These are phyloP conservation scores for Cenchrus purpureus DNA, from an alignment of 176 grass and related monocot genomes.

Conservation along the genomic window DNA sequence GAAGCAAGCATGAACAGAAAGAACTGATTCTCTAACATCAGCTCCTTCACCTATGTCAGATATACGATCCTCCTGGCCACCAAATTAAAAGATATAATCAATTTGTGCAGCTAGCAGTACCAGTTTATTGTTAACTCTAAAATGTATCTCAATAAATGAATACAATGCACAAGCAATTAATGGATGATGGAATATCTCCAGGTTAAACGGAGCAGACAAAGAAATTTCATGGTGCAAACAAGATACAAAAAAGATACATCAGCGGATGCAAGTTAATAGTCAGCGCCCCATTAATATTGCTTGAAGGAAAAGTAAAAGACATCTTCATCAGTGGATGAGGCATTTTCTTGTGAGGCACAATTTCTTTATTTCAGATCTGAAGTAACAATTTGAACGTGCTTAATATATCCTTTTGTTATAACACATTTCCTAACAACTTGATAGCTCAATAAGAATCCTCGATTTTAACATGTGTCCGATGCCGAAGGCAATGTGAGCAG, in stretches of 20 bases:
- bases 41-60: slow-evolving; percentile 91
- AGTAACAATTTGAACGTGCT: neutral
- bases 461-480: slow-evolving; percentile 8
- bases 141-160: slow-evolving; percentile 7
- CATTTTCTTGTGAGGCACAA: slow-evolving; percentile 24
- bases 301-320: slow-evolving; percentile 28
- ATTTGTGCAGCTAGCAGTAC: slow-evolving; percentile 24
- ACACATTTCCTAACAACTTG: slow-evolving; percentile 28
- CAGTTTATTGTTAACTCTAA: slow-evolving; percentile 21
- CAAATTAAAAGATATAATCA: slow-evolving; percentile 49
- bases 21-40: slow-evolving; percentile 86
- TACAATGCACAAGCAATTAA: slow-evolving; percentile 11
- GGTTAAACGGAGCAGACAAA: slow-evolving; percentile 10
- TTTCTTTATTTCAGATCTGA: slow-evolving; percentile 17
- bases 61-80: slow-evolving; percentile 76
- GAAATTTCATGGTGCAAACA: slow-evolving; percentile 10
- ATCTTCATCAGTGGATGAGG: slow-evolving; percentile 16
- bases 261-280: slow-evolving; percentile 6
- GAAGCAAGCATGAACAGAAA: slow-evolving; percentile 85
- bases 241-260: slow-evolving; percentile 10
- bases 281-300: slow-evolving; percentile 25
- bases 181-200: slow-evolving; percentile 16
- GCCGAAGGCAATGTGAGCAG: slow-evolving; percentile 16
- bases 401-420: neutral
- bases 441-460: slow-evolving; percentile 35